Percentiles rank a stretch among this genome's conserved stretches.
phyloP scores from a whole-genome alignment of 306 rosid genomes.

The Trifolium subterraneum region DNA sequence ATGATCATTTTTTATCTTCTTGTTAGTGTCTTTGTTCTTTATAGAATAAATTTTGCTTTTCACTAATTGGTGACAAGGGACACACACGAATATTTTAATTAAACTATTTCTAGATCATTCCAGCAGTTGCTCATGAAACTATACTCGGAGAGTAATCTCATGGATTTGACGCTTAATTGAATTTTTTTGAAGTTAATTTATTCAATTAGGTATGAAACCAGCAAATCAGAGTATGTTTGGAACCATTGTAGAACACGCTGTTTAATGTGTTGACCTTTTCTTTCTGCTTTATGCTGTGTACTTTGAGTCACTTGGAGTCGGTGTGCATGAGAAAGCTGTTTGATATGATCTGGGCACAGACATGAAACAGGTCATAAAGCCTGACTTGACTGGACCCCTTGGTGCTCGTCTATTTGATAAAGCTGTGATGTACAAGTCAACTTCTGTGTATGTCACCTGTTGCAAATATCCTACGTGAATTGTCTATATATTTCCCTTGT shows the following conservation, averaged over 20 bases:
- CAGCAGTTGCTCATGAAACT: constrained; percentile 7
- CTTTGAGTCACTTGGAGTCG: constrained; percentile 91
- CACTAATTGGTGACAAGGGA: not conserved
- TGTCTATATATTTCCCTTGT: constrained; percentile 25
- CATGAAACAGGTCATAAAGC: constrained; percentile 84
- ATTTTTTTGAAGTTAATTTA: constrained; percentile 14
- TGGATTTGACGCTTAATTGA: constrained; percentile 25
- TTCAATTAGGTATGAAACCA: constrained; percentile 28
- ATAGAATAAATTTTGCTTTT: constrained; percentile 4
- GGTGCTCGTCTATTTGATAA: constrained; percentile 97
- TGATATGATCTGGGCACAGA: constrained; percentile 77
- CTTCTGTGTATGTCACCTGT: constrained; percentile 69
- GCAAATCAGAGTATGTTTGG: constrained; percentile 32
- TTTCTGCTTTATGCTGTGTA: constrained; percentile 82
- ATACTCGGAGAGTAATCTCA: not conserved
- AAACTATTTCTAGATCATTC: constrained; percentile 19
- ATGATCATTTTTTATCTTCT: constrained; percentile 14
- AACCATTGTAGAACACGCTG: constrained; percentile 9
- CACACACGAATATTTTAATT: constrained; percentile 7
- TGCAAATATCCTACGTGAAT: constrained; percentile 17
- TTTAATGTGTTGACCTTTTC: constrained; percentile 41
- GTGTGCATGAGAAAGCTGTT: constrained; percentile 78
- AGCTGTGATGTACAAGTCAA: constrained; percentile 93
- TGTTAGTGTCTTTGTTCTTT: not conserved
- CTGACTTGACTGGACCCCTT: constrained; percentile 91